Base-by-base conservation (phyloP, 1,284 basidiomycete genomes). In the Boletus albobrunnescens region DNA sequence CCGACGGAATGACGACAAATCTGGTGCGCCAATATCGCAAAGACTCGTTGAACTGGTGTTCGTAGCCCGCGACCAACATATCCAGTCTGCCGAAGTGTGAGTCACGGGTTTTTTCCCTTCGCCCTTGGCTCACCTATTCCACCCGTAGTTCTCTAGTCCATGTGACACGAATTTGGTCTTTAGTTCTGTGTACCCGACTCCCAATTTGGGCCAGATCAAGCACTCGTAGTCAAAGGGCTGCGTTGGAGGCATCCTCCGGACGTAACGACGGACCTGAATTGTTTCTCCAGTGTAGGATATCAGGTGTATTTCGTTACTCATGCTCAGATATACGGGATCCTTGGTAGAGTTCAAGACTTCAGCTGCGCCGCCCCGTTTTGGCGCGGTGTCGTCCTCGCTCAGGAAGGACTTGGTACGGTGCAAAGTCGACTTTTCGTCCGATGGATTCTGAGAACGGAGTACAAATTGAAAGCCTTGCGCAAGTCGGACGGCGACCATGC, bases 381-480 rank as follows among this genome's bases (percentile, higher is more conserved):
- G 76, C 35, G 66, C 68, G 51, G 68, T 61, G 44, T 79, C 81
- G 46, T 82, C 84, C 48, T 77, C 79, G 16, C 67, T 67, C 50
- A 75, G 64, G 58, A 79, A 82, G 35, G 76, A 81, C 60, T 78
- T 82, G 35, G 73, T 65, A 41, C 78, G 72, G n/a, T 75, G 70
- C 44, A 76, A 58, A 6, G 60, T 58, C 9, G 60, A 58, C 19
- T 52, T 57, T 20, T 56, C 58, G 13, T 71, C 69, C 14, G 60
- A 57, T 1, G 51, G 49, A 22, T 67, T 67, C 12, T 57, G 57
- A 20, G 79, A 68, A 53, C 72, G 70, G 24, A 87, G 73, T 36
- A 97, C 85, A 60, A 98, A 92, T 65, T 99, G 95, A 67, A 97
- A 99, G n/a, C 95, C 94, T 65, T 98, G 94, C 7, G 87, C 82